Conservation (phyloP, 1,284 basidiomycete species). For the Sanghuangporus baumii region DNA sequence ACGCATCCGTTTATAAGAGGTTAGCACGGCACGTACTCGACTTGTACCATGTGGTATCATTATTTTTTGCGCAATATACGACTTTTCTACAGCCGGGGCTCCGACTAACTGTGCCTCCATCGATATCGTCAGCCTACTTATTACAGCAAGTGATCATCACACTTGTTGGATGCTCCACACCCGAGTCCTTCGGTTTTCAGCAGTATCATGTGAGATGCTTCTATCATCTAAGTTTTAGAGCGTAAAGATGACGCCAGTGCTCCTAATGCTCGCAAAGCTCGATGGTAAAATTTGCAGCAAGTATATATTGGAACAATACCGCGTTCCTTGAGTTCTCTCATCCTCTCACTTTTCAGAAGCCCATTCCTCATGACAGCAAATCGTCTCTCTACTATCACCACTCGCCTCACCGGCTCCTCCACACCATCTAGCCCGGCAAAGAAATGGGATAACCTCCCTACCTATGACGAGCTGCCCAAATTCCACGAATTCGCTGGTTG, state of each 20-base stretch:
- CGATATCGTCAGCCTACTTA: too few relatives aligned
- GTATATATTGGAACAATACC: too few relatives aligned
- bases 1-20: conserved; percentile 83
- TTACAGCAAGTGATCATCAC: too few relatives aligned
- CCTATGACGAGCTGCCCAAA: conserved; percentile 55
- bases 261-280: too few relatives aligned
- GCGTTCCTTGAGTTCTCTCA: too few relatives aligned
- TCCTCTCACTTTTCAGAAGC: too few relatives aligned
- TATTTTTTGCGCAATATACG: not conserved
- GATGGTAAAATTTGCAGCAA: too few relatives aligned
- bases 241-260: not conserved
- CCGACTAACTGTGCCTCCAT: too few relatives aligned
- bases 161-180: not conserved
- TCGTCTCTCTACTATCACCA: not conserved
- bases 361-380: not conserved
- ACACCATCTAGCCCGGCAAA: not conserved
- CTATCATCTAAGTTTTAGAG: not conserved
- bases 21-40: conserved; percentile 24
- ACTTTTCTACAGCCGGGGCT: too few relatives aligned
- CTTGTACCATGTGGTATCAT: not conserved
- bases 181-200: not conserved
- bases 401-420: not conserved
- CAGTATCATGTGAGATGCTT: not conserved
- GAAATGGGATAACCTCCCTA: conserved; percentile 34
- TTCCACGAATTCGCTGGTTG: conserved; percentile 56